phyloP scores from a whole-genome alignment of 2,329 filamentous ascomycete species.

The Exophiala sp. region DNA sequence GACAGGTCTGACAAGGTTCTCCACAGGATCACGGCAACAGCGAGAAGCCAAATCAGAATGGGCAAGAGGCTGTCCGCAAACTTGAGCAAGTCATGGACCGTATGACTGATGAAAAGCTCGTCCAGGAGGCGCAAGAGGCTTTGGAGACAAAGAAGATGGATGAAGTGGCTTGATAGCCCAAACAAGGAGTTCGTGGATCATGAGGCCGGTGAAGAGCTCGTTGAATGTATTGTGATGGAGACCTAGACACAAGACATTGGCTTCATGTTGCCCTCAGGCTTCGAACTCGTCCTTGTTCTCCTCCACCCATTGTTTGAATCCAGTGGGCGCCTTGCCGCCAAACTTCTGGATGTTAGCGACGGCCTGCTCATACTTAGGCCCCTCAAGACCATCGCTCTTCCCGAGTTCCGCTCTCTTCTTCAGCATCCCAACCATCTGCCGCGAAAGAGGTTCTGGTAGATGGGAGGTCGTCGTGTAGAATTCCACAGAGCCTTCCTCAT shows the following conservation, averaged over 20 bases:
- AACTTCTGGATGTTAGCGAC: neutral
- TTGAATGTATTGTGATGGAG: neutral
- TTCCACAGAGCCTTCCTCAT: neutral
- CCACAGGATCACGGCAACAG: too few species aligned
- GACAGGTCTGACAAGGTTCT: too few species aligned
- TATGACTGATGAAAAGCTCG: too few species aligned
- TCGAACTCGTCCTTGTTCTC: neutral
- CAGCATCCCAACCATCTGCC: neutral
- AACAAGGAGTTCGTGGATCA: too few species aligned
- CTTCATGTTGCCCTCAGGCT: neutral
- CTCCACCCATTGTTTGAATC: neutral
- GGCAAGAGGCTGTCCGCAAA: too few species aligned
- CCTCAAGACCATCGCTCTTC: neutral
- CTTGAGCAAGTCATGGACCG: too few species aligned
- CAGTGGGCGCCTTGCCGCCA: neutral
- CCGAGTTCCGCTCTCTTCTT: neutral
- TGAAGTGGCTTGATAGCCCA: too few species aligned
- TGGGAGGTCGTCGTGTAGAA: neutral
- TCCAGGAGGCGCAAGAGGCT: too few species aligned
- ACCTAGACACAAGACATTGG: neutral
- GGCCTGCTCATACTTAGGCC: neutral
- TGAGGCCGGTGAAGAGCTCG: too few species aligned
- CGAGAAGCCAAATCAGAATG: too few species aligned
- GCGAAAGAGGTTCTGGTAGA: neutral
- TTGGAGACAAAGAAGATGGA: too few species aligned